Evolutionary conservation across 192 early-diverging fungal genomes (phyloP).

Genomic region (Chytriomyces confervae): DNA sequence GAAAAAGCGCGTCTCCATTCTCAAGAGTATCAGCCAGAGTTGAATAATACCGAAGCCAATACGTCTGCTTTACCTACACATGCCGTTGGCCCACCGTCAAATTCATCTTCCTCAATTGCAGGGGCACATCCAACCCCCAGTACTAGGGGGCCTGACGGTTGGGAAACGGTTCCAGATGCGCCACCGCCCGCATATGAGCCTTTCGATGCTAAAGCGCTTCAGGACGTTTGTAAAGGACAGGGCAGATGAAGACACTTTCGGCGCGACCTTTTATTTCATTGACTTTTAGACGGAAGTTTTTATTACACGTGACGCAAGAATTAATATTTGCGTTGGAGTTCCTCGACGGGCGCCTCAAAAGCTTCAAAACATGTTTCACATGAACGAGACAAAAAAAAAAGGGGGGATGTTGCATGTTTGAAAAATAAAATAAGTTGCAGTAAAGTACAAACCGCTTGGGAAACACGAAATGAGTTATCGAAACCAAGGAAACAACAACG

Average conservation of each 20-base stretch:
- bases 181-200: conserved; percentile 1
- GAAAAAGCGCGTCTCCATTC: not conserved
- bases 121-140: not conserved
- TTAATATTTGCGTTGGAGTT: not conserved
- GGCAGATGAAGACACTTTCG: too few relatives aligned
- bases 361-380: too few relatives aligned
- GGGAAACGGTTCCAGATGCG: not conserved
- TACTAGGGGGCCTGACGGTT: not conserved
- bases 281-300: not conserved
- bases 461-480: conserved; percentile 24
- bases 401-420: not conserved
- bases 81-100: too few relatives aligned
- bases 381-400: too few relatives aligned
- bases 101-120: not conserved
- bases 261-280: not conserved
- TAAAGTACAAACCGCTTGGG: not conserved
- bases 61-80: too few relatives aligned
- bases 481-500: not conserved
- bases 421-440: not conserved
- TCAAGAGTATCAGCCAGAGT: not conserved
- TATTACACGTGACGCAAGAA: not conserved
- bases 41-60: not conserved
- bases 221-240: too few relatives aligned
- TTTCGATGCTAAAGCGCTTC: not conserved
- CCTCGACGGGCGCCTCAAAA: too few relatives aligned